Conservation (phyloP, 352 stramenopile genomes). For the Phytophthora capsici region DNA sequence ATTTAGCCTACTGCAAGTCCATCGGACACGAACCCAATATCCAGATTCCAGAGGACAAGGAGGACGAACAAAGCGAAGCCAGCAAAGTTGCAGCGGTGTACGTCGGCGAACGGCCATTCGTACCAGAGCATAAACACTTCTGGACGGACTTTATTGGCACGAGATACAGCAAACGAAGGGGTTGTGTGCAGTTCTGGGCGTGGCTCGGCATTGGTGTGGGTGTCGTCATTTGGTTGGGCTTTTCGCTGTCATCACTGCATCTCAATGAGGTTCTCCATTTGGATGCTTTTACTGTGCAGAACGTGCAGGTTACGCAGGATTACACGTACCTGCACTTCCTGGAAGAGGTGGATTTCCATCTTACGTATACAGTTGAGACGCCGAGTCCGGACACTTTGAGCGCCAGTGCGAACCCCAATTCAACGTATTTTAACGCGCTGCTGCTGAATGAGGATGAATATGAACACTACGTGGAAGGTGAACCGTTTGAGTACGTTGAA, state of each 20-base stretch:
- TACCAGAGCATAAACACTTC: constrained; percentile 44
- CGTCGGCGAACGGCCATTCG: constrained; percentile 23
- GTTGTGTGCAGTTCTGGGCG: constrained; percentile 38
- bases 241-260: constrained; percentile 41
- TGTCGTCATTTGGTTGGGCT: constrained; percentile 31
- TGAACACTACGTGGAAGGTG: constrained; percentile 57
- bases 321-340: constrained; percentile 61
- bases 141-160: constrained; percentile 61
- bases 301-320: constrained; percentile 57
- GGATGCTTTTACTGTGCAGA: constrained; percentile 58
- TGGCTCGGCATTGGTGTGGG: constrained; percentile 44
- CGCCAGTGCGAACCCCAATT: constrained; percentile 20
- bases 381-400: constrained; percentile 19
- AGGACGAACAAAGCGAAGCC: constrained; percentile 28
- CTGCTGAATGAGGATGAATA: constrained; percentile 63
- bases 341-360: constrained; percentile 63
- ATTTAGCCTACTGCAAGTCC: constrained; percentile 92
- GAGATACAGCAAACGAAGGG: constrained; percentile 36
- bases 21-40: constrained; percentile 85
- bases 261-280: constrained; percentile 69
- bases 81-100: constrained; percentile 27
- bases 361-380: constrained; percentile 57
- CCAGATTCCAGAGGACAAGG: constrained; percentile 84
- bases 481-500: constrained; percentile 53
- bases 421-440: constrained; percentile 59